phyloP scores from a whole-genome alignment of 306 rosid genomes.

The Parietaria judaica region DNA sequence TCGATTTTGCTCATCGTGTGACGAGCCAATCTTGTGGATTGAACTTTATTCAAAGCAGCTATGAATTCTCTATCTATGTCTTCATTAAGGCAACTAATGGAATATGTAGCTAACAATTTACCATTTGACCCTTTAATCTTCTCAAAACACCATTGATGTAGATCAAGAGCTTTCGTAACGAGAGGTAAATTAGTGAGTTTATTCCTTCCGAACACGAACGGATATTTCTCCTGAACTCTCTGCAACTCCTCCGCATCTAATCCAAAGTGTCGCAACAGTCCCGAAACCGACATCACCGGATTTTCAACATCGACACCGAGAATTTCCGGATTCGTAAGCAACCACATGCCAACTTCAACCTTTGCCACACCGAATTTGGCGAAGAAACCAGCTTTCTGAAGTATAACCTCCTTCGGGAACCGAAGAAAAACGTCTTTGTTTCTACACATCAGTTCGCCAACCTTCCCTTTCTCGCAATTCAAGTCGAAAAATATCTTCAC shows the following conservation, averaged over 20 bases:
- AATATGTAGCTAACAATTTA: constrained; percentile 32
- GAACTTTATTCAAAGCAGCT: constrained; percentile 33
- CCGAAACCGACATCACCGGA: constrained; percentile 35
- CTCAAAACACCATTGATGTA: constrained; percentile 54
- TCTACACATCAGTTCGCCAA: constrained; percentile 34
- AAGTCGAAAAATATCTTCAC: constrained; percentile 52
- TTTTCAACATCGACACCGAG: constrained; percentile 41
- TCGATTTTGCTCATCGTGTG: constrained; percentile 50
- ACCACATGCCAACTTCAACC: constrained; percentile 42
- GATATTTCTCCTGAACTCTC: constrained; percentile 22
- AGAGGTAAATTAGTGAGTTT: constrained; percentile 55
- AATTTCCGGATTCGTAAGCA: constrained; percentile 39
- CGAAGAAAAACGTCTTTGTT: constrained; percentile 38
- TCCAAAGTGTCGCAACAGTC: constrained; percentile 52
- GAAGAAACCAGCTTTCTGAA: constrained; percentile 35
- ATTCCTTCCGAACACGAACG: constrained; percentile 49
- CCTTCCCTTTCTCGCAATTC: constrained; percentile 32
- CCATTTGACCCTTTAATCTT: constrained; percentile 43
- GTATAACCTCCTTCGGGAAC: constrained; percentile 36
- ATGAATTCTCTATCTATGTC: constrained; percentile 28
- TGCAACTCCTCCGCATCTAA: constrained; percentile 22
- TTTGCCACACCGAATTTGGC: constrained; percentile 42
- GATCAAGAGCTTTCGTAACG: constrained; percentile 57
- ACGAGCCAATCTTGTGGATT: constrained; percentile 23
- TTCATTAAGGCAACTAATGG: constrained; percentile 29